Base-by-base conservation (phyloP, 768 basidiomycete species). In the Leccinum variicolor region DNA sequence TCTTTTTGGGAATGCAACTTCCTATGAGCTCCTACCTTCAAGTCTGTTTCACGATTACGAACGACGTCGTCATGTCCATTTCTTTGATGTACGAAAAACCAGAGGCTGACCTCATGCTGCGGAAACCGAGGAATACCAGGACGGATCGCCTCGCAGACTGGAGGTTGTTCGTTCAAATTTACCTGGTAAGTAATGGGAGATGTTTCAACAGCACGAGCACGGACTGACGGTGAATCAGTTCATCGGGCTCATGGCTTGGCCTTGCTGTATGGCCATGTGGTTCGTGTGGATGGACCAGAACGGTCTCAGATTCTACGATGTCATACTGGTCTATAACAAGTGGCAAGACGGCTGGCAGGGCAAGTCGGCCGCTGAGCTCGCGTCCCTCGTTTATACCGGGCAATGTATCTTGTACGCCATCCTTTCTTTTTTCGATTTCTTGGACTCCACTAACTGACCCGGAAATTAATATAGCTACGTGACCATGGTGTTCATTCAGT, bases 1-100 rank as follows among this genome's bases (percentile, higher is more conserved):
- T 83, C n/a, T 72, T 84, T 59, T 65, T 84, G 23, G 85, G 85
- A 50, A 80, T 86, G 66, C 85, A 84, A 25, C 71, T 84, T n/a
- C 74, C 81, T 11, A 76, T 86, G 48, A 78, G 76, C 52, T 77
- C 81, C 0, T 80, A 78, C 59, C 73, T 84, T 13, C 83, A 85
- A 64, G 75, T 79, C 61, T 75, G 82, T 67, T 81, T 82, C 67
- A 83, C 78, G 52, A 79, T 81, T 46, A 73, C 73, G 7, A 82
- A 81, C 26, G 82, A 84, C 45, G 77, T 82, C 45, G 68, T 76
- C 19, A 81, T 81, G 64, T 78, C 79, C 4, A 72, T 84, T 47
- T 74, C 80, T 2, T 61, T 83, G 55, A 79, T 79, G 73, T 78
- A 76, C 54, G 82, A 83, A 64, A 75, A 80, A 55, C 75, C 82